A percentile compares a stretch with the other conserved stretches of the same genome.
These are phyloP conservation scores for Aquilaria agallochum DNA, from an alignment of 441 rosid species.

Conservation along the genomic window DNA sequence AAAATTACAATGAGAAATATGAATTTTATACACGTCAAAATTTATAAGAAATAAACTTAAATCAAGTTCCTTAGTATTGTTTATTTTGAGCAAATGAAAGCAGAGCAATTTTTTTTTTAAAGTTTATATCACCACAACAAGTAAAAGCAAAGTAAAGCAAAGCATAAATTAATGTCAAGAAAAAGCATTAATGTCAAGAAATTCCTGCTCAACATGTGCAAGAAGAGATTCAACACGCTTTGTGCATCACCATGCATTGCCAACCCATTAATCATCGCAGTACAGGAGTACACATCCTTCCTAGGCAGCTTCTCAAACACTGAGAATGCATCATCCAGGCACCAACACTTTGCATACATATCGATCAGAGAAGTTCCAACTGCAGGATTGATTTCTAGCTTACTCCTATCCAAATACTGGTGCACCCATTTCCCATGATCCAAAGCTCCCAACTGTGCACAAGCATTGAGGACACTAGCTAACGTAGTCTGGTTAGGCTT, in stretches of 20 bases:
- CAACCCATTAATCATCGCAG: conserved; percentile 38
- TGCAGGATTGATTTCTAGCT: conserved; percentile 17
- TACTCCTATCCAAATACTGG: conserved; percentile 15
- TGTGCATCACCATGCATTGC: conserved; percentile 31
- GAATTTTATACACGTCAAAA: no score
- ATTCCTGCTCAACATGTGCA: conserved; percentile 16
- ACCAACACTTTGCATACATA: conserved; percentile 40
- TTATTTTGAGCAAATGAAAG: no score
- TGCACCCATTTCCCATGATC: conserved; percentile 33
- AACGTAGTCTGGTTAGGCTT: conserved; percentile 26
- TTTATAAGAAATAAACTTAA: no score
- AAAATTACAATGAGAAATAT: no score
- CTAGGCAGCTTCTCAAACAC: conserved; percentile 23
- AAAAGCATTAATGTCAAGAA: no score
- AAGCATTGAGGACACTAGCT: conserved; percentile 33
- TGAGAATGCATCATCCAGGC: conserved; percentile 23
- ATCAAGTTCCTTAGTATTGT: no score
- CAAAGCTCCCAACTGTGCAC: conserved; percentile 30
- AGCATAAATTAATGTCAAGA: no score
- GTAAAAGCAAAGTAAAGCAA: no score
- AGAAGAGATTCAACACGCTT: conserved; percentile 21
- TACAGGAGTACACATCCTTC: conserved; percentile 28
- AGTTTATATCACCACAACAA: no score
- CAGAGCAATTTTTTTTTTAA: no score
- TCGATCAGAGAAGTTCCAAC: conserved; percentile 30